Conservation (phyloP, 2,329 filamentous ascomycete species). For the Exophiala viscosa region DNA sequence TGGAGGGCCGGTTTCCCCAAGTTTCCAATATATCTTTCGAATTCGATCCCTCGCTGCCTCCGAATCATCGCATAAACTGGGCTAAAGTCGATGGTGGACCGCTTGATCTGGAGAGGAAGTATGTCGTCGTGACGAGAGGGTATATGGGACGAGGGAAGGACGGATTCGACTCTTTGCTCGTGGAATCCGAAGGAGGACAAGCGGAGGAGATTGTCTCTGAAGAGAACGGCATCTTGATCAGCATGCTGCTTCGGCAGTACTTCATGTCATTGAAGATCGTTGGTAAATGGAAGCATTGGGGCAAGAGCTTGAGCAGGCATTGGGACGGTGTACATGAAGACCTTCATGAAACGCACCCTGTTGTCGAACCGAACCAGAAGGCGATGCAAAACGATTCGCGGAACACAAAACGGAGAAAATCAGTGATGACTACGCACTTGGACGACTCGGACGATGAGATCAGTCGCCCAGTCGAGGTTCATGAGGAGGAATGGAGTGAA, state of each 20-base stretch:
- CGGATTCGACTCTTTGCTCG: constrained; percentile 73
- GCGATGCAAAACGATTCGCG: constrained; percentile 6
- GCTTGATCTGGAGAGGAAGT: constrained; percentile 61
- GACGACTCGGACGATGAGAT: constrained; percentile 52
- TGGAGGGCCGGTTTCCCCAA: constrained; percentile 82
- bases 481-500: constrained; percentile 15
- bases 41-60: constrained; percentile 62
- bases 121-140: constrained; percentile 72
- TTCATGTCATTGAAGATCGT: constrained; percentile 82
- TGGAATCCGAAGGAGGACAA: constrained; percentile 69
- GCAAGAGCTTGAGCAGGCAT: constrained; percentile 58
- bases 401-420: constrained; percentile 28
- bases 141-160: constrained; percentile 91
- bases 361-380: constrained; percentile 19
- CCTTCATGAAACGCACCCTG: constrained; percentile 45
- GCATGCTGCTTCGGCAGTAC: constrained; percentile 82
- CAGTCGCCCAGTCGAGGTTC: constrained; percentile 22
- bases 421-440: constrained; percentile 17
- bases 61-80: constrained; percentile 61
- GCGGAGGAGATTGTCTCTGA: constrained; percentile 77
- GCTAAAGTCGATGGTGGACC: constrained; percentile 60
- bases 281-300: constrained; percentile 73
- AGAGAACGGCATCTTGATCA: constrained; percentile 82
- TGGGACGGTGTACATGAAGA: constrained; percentile 64
- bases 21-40: constrained; percentile 77